phyloP scores from a whole-genome alignment of 179 eudicot species.

The Spinacia oleracea region DNA sequence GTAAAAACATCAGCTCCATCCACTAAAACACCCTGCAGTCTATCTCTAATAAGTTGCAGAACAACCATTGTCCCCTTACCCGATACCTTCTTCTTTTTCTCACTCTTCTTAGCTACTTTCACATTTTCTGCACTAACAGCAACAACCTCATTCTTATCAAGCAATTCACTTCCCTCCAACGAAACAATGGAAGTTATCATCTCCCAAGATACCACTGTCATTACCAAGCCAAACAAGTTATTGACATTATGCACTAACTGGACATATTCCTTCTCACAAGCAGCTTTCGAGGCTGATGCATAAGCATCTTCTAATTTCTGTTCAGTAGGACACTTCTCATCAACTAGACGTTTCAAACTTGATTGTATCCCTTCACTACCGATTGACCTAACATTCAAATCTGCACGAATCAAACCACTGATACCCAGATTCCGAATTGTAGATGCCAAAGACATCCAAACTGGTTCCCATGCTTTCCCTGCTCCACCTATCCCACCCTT shows the following conservation, averaged over 20 bases:
- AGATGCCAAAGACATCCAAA: constrained; percentile 39
- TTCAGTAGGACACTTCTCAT: constrained; percentile 39
- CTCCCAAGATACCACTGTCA: constrained; percentile 65
- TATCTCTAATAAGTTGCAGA: constrained; percentile 59
- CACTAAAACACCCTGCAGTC: constrained; percentile 33
- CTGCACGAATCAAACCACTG: constrained; percentile 46
- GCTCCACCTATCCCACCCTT: constrained; percentile 32
- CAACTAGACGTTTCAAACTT: constrained; percentile 35
- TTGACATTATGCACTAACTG: constrained; percentile 48
- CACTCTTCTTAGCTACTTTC: constrained; percentile 51
- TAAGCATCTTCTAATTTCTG: constrained; percentile 35
- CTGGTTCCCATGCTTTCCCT: constrained; percentile 35
- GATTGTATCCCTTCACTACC: constrained; percentile 33
- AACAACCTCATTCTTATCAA: constrained; percentile 15
- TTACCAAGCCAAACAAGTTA: constrained; percentile 44
- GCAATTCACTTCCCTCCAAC: constrained; percentile 55
- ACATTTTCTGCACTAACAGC: constrained; percentile 30
- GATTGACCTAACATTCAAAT: constrained; percentile 36
- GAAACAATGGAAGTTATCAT: constrained; percentile 52
- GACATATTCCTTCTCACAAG: constrained; percentile 42
- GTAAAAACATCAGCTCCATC: constrained; percentile 28
- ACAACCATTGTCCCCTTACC: constrained; percentile 74
- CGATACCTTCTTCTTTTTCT: constrained; percentile 64
- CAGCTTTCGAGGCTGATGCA: constrained; percentile 34
- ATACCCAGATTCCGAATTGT: constrained; percentile 51